Conservation (phyloP, 495 filamentous ascomycete genomes). For the Tuber aestivum region DNA sequence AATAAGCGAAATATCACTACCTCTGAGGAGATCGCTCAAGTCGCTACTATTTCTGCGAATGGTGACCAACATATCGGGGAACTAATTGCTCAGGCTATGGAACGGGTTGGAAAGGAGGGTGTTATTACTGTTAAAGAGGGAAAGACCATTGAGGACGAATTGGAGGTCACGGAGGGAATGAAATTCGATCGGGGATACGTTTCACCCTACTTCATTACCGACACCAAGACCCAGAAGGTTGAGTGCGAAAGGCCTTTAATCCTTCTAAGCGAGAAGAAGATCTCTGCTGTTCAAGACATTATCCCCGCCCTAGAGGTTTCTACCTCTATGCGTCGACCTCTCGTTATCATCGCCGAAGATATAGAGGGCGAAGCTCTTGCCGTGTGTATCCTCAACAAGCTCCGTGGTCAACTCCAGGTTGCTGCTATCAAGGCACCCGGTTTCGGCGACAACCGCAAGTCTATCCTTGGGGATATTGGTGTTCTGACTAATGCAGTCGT, state of each 20-base stretch:
- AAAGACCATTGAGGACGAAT: conserved; percentile 95
- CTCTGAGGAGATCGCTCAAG: conserved; percentile 93
- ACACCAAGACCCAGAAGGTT: conserved; percentile 95
- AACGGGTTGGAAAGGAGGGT: conserved; percentile 99
- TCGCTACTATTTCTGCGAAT: conserved; percentile 96
- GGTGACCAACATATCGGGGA: conserved; percentile 92
- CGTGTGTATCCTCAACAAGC: conserved; percentile 99
- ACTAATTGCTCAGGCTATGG: conserved; percentile 96
- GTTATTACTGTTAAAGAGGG: conserved; percentile 99
- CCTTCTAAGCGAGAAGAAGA: conserved; percentile 99
- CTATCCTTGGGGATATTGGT: conserved; percentile 91
- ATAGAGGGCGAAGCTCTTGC: conserved; percentile 98
- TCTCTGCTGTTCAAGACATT: conserved; percentile 96
- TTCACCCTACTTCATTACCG: conserved; percentile 99
- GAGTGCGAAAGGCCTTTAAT: conserved; percentile 99
- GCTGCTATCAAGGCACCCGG: conserved; percentile 97
- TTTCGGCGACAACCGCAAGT: conserved; percentile 99
- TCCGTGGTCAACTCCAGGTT: conserved; percentile 97
- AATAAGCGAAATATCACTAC: conserved; percentile 98
- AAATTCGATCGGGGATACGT: conserved; percentile 97
- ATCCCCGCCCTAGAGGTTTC: conserved; percentile 95
- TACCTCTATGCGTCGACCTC: conserved; percentile 86
- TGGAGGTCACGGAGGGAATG: conserved; percentile 99
- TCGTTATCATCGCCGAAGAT: conserved; percentile 98
- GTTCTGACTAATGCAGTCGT: conserved; percentile 94